phyloP scores from a whole-genome alignment of 192 early-diverging fungal species.

The Kappamyces sp. region DNA sequence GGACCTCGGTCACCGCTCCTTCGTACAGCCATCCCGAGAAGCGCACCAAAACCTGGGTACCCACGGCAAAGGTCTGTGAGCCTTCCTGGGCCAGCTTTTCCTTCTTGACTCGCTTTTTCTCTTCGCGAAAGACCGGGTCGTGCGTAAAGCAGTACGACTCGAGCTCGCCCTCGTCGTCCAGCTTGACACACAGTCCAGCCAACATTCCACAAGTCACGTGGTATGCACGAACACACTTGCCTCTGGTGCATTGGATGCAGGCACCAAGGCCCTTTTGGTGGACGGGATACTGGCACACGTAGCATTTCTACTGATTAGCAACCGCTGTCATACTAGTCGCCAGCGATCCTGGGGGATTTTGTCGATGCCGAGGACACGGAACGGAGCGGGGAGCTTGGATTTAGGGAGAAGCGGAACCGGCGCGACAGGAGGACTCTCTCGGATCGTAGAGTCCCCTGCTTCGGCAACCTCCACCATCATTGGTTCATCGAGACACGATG shows the following conservation, averaged over 20 bases:
- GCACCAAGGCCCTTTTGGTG: slow-evolving; percentile 27
- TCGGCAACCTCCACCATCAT: background rate
- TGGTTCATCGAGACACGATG: background rate
- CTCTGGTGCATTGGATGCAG: slow-evolving; percentile 50
- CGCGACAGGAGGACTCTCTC: slow-evolving; percentile 1
- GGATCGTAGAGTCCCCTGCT: slow-evolving; percentile 5
- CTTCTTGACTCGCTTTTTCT: slow-evolving; percentile 11
- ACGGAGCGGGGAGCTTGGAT: background rate
- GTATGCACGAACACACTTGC: slow-evolving; percentile 42
- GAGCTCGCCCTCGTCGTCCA: background rate
- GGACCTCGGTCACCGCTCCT: background rate
- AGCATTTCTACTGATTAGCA: background rate
- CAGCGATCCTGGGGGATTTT: slow-evolving; percentile 40
- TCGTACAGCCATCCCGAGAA: background rate
- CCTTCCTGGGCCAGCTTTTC: background rate
- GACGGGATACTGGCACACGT: slow-evolving; percentile 3
- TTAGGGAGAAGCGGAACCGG: slow-evolving; percentile 8
- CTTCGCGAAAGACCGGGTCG: slow-evolving; percentile 1
- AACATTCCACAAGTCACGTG: slow-evolving; percentile 42
- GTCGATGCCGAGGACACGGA: slow-evolving; percentile 25
- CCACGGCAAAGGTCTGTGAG: slow-evolving; percentile 3
- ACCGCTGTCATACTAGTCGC: slow-evolving; percentile 23
- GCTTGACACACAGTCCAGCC: slow-evolving; percentile 12
- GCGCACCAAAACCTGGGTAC: background rate
- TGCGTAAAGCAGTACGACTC: slow-evolving; percentile 1